Percentiles rank a stretch among this genome's conserved stretches.
These are phyloP conservation scores for Leptodermis oblonga DNA, from an alignment of 257 asterid genomes.

Conservation along the genomic window DNA sequence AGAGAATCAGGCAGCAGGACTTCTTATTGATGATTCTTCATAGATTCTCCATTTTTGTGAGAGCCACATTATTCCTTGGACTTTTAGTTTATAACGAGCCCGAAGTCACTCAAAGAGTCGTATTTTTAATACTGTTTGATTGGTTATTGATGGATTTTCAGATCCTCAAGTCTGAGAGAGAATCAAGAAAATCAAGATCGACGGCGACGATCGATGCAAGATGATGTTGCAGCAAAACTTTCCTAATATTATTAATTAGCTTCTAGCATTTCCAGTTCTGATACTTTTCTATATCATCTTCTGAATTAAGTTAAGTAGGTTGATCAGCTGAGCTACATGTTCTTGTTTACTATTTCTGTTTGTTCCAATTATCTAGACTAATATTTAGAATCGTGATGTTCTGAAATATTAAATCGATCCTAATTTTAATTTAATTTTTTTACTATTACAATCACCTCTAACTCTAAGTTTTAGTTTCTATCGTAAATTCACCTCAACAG, in stretches of 20 bases:
- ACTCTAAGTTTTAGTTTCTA: too few relatives aligned
- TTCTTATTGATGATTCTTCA: constrained; percentile 40
- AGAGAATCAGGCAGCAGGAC: constrained; percentile 70
- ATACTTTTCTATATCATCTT: constrained; percentile 1
- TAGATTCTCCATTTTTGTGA: constrained; percentile 63
- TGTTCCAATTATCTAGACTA: too few relatives aligned
- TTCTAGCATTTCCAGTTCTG: constrained; percentile 14
- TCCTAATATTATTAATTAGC: constrained; percentile 27
- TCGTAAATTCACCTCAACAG: too few relatives aligned
- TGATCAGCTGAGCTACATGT: constrained; percentile 23
- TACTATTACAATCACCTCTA: too few relatives aligned
- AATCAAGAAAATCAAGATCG: constrained; percentile 25
- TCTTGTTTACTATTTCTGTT: constrained; percentile 10
- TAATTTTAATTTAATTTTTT: too few relatives aligned
- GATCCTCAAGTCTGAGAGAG: constrained; percentile 49
- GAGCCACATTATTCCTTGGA: constrained; percentile 10
- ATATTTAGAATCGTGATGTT: too few relatives aligned
- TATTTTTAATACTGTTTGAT: not conserved
- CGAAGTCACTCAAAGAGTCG: not conserved
- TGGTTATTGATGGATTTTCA: constrained; percentile 20
- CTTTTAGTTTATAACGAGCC: too few relatives aligned
- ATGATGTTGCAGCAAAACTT: constrained; percentile 16
- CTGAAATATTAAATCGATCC: constrained; percentile 34
- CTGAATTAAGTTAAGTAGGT: constrained; percentile 23
- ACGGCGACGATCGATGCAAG: constrained; percentile 9